phyloP scores from a whole-genome alignment of 164 flowering plant genomes.

The Umbilicus rupestris region DNA sequence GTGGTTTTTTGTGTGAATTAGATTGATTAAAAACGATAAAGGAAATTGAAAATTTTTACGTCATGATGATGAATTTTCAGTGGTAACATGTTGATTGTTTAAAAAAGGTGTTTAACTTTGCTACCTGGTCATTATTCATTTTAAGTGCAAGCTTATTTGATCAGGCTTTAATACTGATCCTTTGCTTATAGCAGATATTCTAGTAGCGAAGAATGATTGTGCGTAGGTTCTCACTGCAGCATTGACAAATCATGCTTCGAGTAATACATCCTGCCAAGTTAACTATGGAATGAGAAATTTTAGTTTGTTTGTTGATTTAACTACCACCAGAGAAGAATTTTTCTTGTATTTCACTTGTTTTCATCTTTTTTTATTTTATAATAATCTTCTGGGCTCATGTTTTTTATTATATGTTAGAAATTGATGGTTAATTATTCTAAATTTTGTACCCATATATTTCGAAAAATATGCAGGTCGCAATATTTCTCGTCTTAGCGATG shows the following conservation, averaged over 20 bases:
- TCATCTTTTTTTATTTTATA: neutral
- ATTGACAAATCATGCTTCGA: no score
- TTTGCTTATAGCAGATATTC: no score
- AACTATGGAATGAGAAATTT: no score
- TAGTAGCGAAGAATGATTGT: no score
- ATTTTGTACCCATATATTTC: neutral
- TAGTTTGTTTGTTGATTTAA: no score
- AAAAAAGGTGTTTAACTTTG: neutral
- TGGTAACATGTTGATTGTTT: neutral
- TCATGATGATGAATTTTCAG: neutral
- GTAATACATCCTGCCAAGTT: no score
- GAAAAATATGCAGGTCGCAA: constrained; percentile 59
- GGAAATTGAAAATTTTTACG: neutral
- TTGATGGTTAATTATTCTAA: neutral
- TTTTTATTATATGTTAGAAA: neutral
- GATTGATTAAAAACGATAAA: neutral
- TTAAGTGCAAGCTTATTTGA: neutral
- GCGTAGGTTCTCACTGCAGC: no score
- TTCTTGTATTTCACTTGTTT: neutral
- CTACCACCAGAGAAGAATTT: neutral
- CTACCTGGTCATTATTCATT: neutral
- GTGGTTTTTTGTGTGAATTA: neutral
- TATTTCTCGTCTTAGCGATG: constrained; percentile 79
- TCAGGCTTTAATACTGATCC: neutral
- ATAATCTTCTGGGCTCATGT: neutral